phyloP scores from a whole-genome alignment of 352 stramenopile species.

The Pythium folliculosum region DNA sequence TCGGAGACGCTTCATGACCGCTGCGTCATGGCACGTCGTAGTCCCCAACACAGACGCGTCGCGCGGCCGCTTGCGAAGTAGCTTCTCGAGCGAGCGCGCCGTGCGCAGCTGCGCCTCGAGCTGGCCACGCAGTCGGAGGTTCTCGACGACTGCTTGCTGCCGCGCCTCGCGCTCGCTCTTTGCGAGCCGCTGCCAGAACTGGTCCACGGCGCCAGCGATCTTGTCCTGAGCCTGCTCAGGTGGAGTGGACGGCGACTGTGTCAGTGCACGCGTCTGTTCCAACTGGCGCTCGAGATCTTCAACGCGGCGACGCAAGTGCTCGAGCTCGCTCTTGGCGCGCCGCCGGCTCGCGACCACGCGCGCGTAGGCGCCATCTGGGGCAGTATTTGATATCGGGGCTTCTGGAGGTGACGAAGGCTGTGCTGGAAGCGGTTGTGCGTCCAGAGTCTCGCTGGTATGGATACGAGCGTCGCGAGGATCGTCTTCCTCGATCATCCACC shows the following conservation, averaged over 20 bases:
- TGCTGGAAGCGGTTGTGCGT: background rate
- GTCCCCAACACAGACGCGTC: background rate
- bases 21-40: background rate
- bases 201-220: background rate
- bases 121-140: constrained; percentile 3
- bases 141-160: constrained; percentile 11
- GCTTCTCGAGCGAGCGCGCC: constrained; percentile 8
- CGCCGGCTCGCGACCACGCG: constrained; percentile 10
- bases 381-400: no score
- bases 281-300: constrained; percentile 9
- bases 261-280: background rate
- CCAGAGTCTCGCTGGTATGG: background rate
- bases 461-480: background rate
- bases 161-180: constrained; percentile 6
- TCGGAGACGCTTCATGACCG: background rate
- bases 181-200: constrained; percentile 19
- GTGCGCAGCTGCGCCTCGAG: constrained; percentile 11
- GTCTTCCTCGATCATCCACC: background rate
- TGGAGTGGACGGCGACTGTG: no score
- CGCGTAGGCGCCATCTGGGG: background rate
- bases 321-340: constrained; percentile 14
- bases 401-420: no score
- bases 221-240: background rate
- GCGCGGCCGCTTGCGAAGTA: constrained; percentile 8
- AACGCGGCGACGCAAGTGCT: constrained; percentile 10